Percentiles rank a stretch among this genome's conserved stretches.
Conservation (phyloP, 2,329 filamentous ascomycete species). For the Curvularia spicifera region DNA sequence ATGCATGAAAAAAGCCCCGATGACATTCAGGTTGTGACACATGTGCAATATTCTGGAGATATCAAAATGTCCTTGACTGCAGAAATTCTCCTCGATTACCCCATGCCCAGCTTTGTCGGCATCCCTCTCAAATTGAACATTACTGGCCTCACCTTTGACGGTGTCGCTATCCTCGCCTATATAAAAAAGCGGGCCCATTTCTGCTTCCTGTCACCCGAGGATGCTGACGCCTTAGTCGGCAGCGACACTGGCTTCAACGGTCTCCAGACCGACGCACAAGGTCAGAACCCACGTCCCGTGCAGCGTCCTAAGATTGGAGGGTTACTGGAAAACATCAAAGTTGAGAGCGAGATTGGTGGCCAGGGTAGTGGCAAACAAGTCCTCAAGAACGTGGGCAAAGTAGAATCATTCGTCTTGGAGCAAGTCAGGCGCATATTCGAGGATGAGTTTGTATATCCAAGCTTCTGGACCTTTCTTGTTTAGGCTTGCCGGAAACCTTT, state of each 20-base stretch:
- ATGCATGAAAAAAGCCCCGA: conserved; percentile 78
- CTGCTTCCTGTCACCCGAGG: conserved; percentile 91
- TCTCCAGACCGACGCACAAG: conserved; percentile 33
- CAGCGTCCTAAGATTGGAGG: conserved; percentile 67
- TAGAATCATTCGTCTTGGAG: conserved; percentile 95
- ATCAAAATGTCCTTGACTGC: conserved; percentile 88
- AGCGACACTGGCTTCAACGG: conserved; percentile 49
- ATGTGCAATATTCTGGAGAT: conserved; percentile 87
- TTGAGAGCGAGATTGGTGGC: conserved; percentile 97
- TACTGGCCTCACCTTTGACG: conserved; percentile 93
- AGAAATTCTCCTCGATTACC: conserved; percentile 95
- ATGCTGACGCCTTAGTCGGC: conserved; percentile 73
- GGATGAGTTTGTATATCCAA: conserved; percentile 97
- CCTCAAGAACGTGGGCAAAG: conserved; percentile 97
- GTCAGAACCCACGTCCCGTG: conserved; percentile 32
- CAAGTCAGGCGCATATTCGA: conserved; percentile 97
- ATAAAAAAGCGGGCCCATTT: conserved; percentile 90
- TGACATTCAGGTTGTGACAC: conserved; percentile 90
- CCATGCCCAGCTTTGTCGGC: conserved; percentile 96
- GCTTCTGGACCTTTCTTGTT: conserved; percentile 96
- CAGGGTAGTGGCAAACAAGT: conserved; percentile 91
- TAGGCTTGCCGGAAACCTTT: conserved; percentile 48
- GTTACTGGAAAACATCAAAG: conserved; percentile 87
- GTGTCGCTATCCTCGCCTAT: conserved; percentile 88
- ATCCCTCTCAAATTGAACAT: conserved; percentile 95